A percentile compares a stretch with the other conserved stretches of the same genome.
These are phyloP conservation scores for Tremella mesenterica DNA, from an alignment of 768 basidiomycete species.

Conservation along the genomic window DNA sequence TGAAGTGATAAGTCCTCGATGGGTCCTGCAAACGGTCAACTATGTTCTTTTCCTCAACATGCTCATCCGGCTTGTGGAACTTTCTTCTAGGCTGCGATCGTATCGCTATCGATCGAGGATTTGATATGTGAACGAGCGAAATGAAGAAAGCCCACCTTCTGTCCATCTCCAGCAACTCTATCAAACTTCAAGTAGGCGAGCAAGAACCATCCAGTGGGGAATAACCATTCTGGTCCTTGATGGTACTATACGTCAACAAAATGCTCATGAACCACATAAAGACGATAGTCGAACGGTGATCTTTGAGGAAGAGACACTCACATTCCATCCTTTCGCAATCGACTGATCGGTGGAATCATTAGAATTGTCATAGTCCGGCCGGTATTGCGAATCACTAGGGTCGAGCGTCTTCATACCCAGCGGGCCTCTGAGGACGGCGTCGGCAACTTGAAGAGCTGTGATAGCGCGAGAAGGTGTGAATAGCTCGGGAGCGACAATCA, in stretches of 20 bases:
- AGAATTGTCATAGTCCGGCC: slow-evolving; percentile 83
- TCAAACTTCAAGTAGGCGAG: slow-evolving; percentile 89
- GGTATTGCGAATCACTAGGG: slow-evolving; percentile 75
- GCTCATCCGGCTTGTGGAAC: background rate
- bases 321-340: slow-evolving; percentile 92
- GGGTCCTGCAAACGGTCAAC: slow-evolving; percentile 60
- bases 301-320: slow-evolving; percentile 54
- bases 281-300: background rate
- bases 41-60: background rate
- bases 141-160: slow-evolving; percentile 52
- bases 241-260: slow-evolving; percentile 29
- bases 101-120: background rate
- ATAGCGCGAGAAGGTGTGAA: slow-evolving; percentile 76
- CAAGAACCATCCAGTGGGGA: slow-evolving; percentile 91
- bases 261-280: slow-evolving; percentile 20
- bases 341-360: slow-evolving; percentile 77
- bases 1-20: slow-evolving; percentile 64
- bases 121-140: background rate
- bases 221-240: slow-evolving; percentile 88
- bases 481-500: slow-evolving; percentile 92
- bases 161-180: slow-evolving; percentile 57
- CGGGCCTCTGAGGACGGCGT: slow-evolving; percentile 70
- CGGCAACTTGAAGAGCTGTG: slow-evolving; percentile 67
- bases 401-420: slow-evolving; percentile 97
- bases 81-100: background rate